A percentile compares a stretch with the other conserved stretches of the same genome.
These are phyloP conservation scores for Tricholoma hemisulphureum DNA, from an alignment of 768 basidiomycete genomes.

Conservation along the genomic window DNA sequence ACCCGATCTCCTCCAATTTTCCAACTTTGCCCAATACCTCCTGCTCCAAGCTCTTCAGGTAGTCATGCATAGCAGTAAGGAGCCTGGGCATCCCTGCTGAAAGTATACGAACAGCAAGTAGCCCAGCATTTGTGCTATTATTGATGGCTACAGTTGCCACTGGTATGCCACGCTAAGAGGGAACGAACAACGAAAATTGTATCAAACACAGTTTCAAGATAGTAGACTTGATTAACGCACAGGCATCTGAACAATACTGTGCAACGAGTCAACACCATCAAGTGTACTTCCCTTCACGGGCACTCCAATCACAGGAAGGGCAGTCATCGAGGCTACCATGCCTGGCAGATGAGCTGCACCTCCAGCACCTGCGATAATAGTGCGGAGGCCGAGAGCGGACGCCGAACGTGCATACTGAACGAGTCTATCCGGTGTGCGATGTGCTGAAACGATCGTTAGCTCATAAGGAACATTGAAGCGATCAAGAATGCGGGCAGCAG, in stretches of 20 bases:
- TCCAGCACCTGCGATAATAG: constrained; percentile 94
- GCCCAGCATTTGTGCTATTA: constrained; percentile 89
- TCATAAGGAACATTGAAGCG: constrained; percentile 87
- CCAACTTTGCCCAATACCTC: constrained; percentile 82
- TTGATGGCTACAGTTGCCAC: constrained; percentile 98
- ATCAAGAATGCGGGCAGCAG: constrained; percentile 82
- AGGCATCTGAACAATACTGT: constrained; percentile 99
- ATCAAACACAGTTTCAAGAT: not conserved
- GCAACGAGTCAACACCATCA: constrained; percentile 95
- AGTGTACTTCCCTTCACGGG: constrained; percentile 93
- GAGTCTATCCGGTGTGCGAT: constrained; percentile 88
- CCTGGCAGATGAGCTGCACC: constrained; percentile 97
- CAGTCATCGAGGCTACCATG: constrained; percentile 96
- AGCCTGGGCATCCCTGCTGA: constrained; percentile 69
- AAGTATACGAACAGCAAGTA: constrained; percentile 90
- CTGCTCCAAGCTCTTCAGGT: constrained; percentile 63
- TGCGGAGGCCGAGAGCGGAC: constrained; percentile 59
- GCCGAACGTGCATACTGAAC: constrained; percentile 81
- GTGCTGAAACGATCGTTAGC: constrained; percentile 93
- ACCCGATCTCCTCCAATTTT: constrained; percentile 75
- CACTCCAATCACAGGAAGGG: constrained; percentile 91
- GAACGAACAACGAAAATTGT: not conserved
- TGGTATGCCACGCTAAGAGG: constrained; percentile 82
- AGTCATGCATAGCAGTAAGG: constrained; percentile 65
- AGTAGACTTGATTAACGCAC: constrained; percentile 45